Evolutionary conservation across 352 stramenopile genomes (phyloP), one percentile per base, ranked within the genome.

Genomic region (Phytopythium sindhum): DNA sequence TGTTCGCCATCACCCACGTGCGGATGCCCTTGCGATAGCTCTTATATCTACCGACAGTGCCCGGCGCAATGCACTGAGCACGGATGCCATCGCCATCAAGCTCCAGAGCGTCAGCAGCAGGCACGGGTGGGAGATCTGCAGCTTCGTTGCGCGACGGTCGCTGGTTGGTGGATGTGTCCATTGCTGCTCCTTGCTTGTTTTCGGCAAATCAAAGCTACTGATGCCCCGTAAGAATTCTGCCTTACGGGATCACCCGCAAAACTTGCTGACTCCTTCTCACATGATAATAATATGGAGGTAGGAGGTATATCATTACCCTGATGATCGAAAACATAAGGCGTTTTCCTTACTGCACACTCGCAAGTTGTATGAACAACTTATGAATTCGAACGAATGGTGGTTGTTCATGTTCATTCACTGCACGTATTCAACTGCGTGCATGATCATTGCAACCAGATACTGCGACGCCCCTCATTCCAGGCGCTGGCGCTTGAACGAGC

Each of bases 11-110:
- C 15, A 64, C 56, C 62, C 48, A 68, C 11, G 11, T 41, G 4
- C 35, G 31, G 2, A 68, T 56, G 4, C 47, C 62, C 7, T 59
- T 67, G 6, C 59, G 53, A 31, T 67, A 68, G 21, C 55, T 60
- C 21, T 52, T 57, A 37, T 67, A 67, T 24, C 52, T 42, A 19
- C 52, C 21, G 31, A 47, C 17, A 11, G 52, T 58, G 4, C 52
- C 52, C 24, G 29, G 14, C 19, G 52, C 29, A 19, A 58, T 47
- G n/a, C 52, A 58, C 21, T 19, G 29, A 0, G 52, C 52, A 2
- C 52, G 28, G 31, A 58, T 31, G 17, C n/a, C 52, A 31, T 24
- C 52, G 21, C 29, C 52, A 47, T 45, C 50, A 26, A 56, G 28
- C 50, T 56, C 50, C 23, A 8, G 9, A 33, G 23, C 10, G 8